These are phyloP conservation scores for Eucalyptus polyanthemos DNA, from an alignment of 345 rosid genomes.

Conservation along the genomic window DNA sequence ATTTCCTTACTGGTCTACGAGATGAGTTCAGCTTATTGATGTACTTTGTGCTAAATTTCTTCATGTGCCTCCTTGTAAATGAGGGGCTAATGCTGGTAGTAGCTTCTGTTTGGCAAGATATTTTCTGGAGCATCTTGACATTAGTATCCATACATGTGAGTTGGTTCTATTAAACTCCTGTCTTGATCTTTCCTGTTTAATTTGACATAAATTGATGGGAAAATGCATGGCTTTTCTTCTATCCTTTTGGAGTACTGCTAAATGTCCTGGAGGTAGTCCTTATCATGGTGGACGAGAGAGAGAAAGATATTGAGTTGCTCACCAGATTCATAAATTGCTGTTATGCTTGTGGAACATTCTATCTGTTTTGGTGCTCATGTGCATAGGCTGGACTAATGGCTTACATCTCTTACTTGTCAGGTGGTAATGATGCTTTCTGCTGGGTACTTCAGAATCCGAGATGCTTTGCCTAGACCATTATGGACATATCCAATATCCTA, in stretches of 20 bases:
- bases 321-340: background rate
- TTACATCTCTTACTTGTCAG: conserved; percentile 27
- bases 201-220: background rate
- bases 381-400: background rate
- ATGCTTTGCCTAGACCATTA: conserved; percentile 64
- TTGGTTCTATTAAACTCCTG: background rate
- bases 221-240: background rate
- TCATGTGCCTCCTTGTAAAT: conserved; percentile 77
- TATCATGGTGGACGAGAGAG: background rate
- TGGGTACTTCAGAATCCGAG: conserved; percentile 84
- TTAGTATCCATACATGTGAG: conserved; percentile 64
- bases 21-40: conserved; percentile 91
- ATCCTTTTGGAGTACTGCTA: background rate
- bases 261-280: background rate
- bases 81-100: conserved; percentile 79
- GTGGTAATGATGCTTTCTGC: conserved; percentile 96
- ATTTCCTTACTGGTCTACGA: conserved; percentile 76
- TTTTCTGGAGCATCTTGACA: conserved; percentile 68
- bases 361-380: background rate
- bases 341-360: background rate
- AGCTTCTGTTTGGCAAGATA: conserved; percentile 58
- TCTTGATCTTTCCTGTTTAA: background rate
- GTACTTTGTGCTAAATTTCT: conserved; percentile 98
- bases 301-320: background rate
- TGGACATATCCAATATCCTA: conserved; percentile 95